phyloP scores from a whole-genome alignment of 2,329 filamentous ascomycete species.

The Fusarium sp. region DNA sequence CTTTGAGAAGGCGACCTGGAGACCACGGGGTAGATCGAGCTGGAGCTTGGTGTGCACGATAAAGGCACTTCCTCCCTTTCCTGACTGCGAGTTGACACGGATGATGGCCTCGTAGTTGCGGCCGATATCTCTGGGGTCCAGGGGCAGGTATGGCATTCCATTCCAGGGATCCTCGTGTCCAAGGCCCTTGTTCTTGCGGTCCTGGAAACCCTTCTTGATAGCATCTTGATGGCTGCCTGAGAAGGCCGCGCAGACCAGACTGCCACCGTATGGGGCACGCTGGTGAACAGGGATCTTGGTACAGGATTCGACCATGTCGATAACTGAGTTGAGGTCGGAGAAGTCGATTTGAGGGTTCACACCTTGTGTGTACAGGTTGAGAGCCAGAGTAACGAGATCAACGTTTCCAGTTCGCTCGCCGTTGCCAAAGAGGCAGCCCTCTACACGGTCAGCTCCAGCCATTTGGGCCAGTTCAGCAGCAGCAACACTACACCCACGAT shows the following conservation, averaged over 20 bases:
- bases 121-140: conserved; percentile 93
- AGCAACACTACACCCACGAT: conserved; percentile 89
- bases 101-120: conserved; percentile 98
- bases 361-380: conserved; percentile 97
- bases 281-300: conserved; percentile 96
- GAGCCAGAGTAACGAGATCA: conserved; percentile 89
- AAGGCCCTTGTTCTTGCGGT: conserved; percentile 72
- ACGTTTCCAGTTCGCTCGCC: conserved; percentile 97
- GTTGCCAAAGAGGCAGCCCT: conserved; percentile 92
- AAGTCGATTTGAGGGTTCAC: conserved; percentile 86
- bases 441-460: conserved; percentile 94
- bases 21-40: conserved; percentile 90
- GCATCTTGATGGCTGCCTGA: conserved; percentile 94
- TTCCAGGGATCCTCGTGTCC: conserved; percentile 79
- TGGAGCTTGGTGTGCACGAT: conserved; percentile 90
- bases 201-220: conserved; percentile 90
- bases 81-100: conserved; percentile 95
- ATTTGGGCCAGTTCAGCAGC: conserved; percentile 94
- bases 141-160: conserved; percentile 85
- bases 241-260: conserved; percentile 90
- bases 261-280: conserved; percentile 89
- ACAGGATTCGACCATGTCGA: conserved; percentile 89
- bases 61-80: conserved; percentile 95
- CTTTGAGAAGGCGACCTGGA: conserved; percentile 91
- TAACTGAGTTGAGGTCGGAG: conserved; percentile 86